Percentiles rank a stretch among this genome's conserved stretches.
phyloP scores from a whole-genome alignment of 129 eudicot species.

The Chrysanthemum seticuspe region DNA sequence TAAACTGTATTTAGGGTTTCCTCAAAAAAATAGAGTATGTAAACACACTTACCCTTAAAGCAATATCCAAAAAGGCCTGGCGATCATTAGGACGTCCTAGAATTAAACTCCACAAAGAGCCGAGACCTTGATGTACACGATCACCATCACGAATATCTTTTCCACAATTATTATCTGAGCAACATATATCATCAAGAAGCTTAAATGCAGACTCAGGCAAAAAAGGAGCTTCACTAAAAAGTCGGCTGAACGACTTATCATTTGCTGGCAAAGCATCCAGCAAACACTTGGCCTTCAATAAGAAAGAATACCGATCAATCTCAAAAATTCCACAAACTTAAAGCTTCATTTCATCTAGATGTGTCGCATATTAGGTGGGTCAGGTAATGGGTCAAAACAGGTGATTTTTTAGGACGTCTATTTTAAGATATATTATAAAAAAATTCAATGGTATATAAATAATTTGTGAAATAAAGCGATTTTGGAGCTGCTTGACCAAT shows the following conservation, averaged over 20 bases:
- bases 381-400: too few relatives aligned
- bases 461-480: too few relatives aligned
- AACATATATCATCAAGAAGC: constrained; percentile 74
- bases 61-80: constrained; percentile 77
- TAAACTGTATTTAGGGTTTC: too few relatives aligned
- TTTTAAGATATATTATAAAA: too few relatives aligned
- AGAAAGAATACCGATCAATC: neutral
- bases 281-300: constrained; percentile 66
- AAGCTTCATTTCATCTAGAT: neutral
- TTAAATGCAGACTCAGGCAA: constrained; percentile 72
- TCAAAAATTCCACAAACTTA: neutral
- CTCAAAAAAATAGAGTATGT: too few relatives aligned
- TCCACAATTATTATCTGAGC: constrained; percentile 42
- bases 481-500: too few relatives aligned
- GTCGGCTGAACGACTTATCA: constrained; percentile 91
- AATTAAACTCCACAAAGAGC: constrained; percentile 85
- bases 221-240: constrained; percentile 82
- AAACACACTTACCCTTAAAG: constrained; percentile 59
- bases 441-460: too few relatives aligned
- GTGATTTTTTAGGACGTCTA: too few relatives aligned
- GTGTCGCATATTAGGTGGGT: too few relatives aligned
- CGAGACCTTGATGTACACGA: constrained; percentile 96
- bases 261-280: constrained; percentile 76
- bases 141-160: constrained; percentile 73
- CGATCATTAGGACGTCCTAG: constrained; percentile 70